Evolutionary conservation across 345 rosid genomes (phyloP), one percentile per base, ranked within the genome.

Genomic region (Punica granatum): DNA sequence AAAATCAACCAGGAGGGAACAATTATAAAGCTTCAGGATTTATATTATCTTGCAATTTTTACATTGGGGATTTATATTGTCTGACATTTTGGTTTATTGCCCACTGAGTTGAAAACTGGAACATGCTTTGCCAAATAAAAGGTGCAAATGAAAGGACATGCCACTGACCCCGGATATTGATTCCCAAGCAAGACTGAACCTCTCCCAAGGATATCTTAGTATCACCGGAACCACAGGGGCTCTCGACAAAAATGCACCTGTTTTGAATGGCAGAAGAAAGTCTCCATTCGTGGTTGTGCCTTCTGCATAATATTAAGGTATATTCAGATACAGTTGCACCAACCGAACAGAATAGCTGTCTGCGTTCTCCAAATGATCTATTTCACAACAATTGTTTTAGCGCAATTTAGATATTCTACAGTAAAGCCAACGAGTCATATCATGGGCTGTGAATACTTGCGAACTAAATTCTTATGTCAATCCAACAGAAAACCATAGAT

Each of bases 261-360:
- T 88, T 84, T 88, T 94, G 81, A 91, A 94, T 18, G 96, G 89
- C 69, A 94, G 96, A 35, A 94, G 88, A 74, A 74, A 91, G 72
- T 86, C 88, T 67, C 98, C 99, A 68, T 94, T 94, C 69, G 99
- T 89, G 49, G 98, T 91, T 65, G 99, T 94, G 79, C 99, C 99
- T 85, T 94, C 99, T 94, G 85, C 48, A 74, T 23, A 34, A 66
- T 46, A 77, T 70, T 73, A 26, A 44, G 23, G 34, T 19, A 28
- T 18, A 9, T 28, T 16, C 37, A 26, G 7, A 56, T 1, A 30
- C 3, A 56, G 33, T 56, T 56, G 34, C 34, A 10, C 12, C 19
- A 56, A 56, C 58, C 21, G 28, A 23, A 49, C 56, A 49, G 7
- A 9, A 51, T 0, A 51, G 28, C 23, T 6, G 6, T n/a, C n/a